Percentiles rank a stretch among this genome's conserved stretches.
Conservation (phyloP, 2,329 filamentous ascomycete species). For the Fusarium odoratissimum region DNA sequence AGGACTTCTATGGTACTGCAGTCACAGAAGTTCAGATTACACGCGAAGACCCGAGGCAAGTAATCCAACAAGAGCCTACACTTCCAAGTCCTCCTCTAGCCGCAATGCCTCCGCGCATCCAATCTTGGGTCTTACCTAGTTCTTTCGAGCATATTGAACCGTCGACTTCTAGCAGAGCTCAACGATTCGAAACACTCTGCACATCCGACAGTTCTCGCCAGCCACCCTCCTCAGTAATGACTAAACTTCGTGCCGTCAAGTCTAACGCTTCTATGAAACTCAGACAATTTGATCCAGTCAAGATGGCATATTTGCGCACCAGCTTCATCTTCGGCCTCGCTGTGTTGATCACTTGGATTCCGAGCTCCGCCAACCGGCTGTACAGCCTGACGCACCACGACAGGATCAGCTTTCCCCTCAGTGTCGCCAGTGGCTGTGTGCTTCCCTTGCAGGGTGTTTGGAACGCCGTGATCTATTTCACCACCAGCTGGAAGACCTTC, state of each 20-base stretch:
- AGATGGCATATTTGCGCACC: constrained; percentile 69
- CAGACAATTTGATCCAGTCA: constrained; percentile 62
- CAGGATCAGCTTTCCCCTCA: constrained; percentile 70
- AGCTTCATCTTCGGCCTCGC: constrained; percentile 71
- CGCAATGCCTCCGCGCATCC: constrained; percentile 27
- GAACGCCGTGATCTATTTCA: constrained; percentile 82
- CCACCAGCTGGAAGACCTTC: constrained; percentile 65
- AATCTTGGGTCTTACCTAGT: constrained; percentile 42
- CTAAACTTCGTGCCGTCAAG: constrained; percentile 41
- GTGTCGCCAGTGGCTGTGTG: constrained; percentile 76
- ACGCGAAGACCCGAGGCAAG: constrained; percentile 39
- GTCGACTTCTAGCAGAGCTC: constrained; percentile 23
- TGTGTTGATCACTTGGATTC: constrained; percentile 70
- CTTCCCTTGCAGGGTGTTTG: constrained; percentile 83
- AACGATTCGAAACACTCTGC: constrained; percentile 48
- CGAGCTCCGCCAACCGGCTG: constrained; percentile 78
- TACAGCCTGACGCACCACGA: constrained; percentile 69
- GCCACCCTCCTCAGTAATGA: constrained; percentile 27
- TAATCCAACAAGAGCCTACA: not conserved
- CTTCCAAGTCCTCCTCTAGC: constrained; percentile 30
- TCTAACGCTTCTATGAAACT: constrained; percentile 49
- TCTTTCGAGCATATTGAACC: constrained; percentile 27
- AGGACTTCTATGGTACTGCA: constrained; percentile 58
- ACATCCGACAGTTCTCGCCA: constrained; percentile 40
- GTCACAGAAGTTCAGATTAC: constrained; percentile 63